Evolutionary conservation across 192 early-diverging fungal species (phyloP), one percentile per base, ranked within the genome.

Genomic region (Linnemannia hyalina): DNA sequence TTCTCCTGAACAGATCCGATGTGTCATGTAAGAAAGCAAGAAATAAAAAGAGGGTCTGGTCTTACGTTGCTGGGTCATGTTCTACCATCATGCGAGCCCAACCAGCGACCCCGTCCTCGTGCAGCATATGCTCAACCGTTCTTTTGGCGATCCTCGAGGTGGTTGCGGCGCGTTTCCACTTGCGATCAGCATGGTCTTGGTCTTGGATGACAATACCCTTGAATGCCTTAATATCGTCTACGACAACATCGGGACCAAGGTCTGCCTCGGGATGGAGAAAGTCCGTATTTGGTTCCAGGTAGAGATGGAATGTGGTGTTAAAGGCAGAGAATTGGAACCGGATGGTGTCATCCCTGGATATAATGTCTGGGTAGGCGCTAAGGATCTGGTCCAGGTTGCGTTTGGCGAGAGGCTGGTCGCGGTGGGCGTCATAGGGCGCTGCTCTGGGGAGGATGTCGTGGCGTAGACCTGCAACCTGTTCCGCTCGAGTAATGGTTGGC

Each of bases 271-370:
- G 92, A 80, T 96, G 94, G 65, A 96, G 87, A 65, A 96, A 78
- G 74, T 95, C 94, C 35, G 85, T 73, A 83, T 96, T 96, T 38
- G 94, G 94, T 78, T 93, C 91, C 29, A 96, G 84, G 44, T 95
- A 80, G 54, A 96, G 82, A 73, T 87, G 87, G 60, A 95, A 95
- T 3, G 94, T 94, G 35, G 88, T 89, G 78, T 95, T 94, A 89
- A 90, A 95, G 44, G 93, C 93, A 11, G 74, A 82, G 70, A 96
- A 88, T 29, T 89, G 74, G 11, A 95, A 70, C 65, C 93, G 91
- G 73, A 94, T 84, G 38, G 89, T 91, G 42, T 92, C 95, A 68
- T 92, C 88, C 8, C 71, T 69, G 26, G 71, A 32, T 46, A 86
- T 80, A 49, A 77, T 86, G 29, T 81, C 72, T 13, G 75, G 49